A percentile compares a stretch with the other conserved stretches of the same genome.
These are phyloP conservation scores for Clarkia xantiana DNA, from an alignment of 345 rosid species.

Conservation along the genomic window DNA sequence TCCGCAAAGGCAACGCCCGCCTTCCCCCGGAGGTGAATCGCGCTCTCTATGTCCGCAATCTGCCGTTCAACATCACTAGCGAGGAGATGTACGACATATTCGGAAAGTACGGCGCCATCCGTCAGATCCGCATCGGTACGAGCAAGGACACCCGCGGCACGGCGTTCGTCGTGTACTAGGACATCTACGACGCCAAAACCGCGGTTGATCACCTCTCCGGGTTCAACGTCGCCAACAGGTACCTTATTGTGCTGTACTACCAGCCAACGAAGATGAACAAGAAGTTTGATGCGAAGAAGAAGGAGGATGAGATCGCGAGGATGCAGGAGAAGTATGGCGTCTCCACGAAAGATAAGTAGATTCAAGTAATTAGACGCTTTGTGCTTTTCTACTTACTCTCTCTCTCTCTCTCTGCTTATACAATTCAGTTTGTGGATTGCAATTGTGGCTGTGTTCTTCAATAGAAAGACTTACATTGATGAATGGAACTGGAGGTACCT, in stretches of 20 bases:
- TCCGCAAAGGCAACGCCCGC: constrained; percentile 76
- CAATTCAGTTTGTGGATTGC: too few relatives aligned
- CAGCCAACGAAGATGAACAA: constrained; percentile 93
- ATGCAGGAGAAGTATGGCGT: constrained; percentile 92
- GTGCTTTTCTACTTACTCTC: not conserved
- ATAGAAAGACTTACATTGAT: too few relatives aligned
- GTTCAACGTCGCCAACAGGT: constrained; percentile 90
- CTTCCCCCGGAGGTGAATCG: constrained; percentile 95
- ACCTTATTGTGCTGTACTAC: constrained; percentile 75
- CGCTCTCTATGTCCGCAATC: constrained; percentile 85
- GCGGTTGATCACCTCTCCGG: constrained; percentile 97
- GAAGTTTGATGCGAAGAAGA: constrained; percentile 90
- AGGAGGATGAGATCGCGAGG: constrained; percentile 67
- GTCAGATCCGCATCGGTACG: constrained; percentile 87
- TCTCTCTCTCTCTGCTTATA: not conserved
- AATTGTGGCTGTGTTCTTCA: too few relatives aligned
- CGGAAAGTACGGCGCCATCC: constrained; percentile 93
- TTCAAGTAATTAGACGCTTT: not conserved
- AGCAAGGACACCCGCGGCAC: constrained; percentile 88
- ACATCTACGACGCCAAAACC: constrained; percentile 90
- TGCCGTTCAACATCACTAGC: constrained; percentile 95
- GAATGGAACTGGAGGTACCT: too few relatives aligned
- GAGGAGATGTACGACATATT: constrained; percentile 99
- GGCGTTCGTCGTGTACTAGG: constrained; percentile 92
- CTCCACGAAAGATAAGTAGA: constrained; percentile 68